Conservation (phyloP, 1,284 basidiomycete genomes). For the Sporisorium sorghi region DNA sequence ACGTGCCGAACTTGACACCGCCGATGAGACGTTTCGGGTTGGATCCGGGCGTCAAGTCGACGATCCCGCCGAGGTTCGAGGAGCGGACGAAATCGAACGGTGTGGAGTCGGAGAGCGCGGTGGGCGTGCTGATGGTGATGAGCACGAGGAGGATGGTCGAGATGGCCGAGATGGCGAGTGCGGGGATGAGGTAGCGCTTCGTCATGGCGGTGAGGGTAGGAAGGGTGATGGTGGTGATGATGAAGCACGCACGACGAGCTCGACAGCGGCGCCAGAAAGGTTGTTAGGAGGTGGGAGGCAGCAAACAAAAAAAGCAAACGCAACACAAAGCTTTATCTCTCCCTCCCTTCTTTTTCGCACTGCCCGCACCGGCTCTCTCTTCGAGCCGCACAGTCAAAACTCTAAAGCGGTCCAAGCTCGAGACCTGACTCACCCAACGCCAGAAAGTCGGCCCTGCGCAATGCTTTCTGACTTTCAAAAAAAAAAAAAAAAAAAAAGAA, state of each 20-base stretch:
- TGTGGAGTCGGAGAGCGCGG: constrained; percentile 41
- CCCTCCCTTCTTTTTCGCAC: too few species aligned
- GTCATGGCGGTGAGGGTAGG: constrained; percentile 11
- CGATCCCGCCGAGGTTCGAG: constrained; percentile 18
- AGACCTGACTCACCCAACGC: too few species aligned
- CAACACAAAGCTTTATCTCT: too few species aligned
- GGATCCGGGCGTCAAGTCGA: constrained; percentile 20
- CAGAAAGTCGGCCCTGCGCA: too few species aligned
- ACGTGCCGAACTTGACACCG: constrained; percentile 32
- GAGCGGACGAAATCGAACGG: constrained; percentile 45
- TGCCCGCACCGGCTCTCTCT: too few species aligned
- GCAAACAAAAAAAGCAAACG: too few species aligned
- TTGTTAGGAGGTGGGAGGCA: background rate
- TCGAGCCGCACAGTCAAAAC: too few species aligned
- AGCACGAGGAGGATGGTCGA: constrained; percentile 37
- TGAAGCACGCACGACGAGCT: too few species aligned
- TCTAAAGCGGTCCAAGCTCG: too few species aligned
- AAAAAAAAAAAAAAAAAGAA: too few species aligned
- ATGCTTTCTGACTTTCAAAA: too few species aligned
- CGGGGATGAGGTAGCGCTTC: constrained; percentile 25
- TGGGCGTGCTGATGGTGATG: constrained; percentile 46
- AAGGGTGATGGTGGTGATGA: background rate
- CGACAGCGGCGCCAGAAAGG: too few species aligned
- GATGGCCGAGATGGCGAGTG: constrained; percentile 18
- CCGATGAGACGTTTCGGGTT: constrained; percentile 27